Evolutionary conservation across 2,329 filamentous ascomycete genomes (phyloP).

Genomic region (Calonectria montana): DNA sequence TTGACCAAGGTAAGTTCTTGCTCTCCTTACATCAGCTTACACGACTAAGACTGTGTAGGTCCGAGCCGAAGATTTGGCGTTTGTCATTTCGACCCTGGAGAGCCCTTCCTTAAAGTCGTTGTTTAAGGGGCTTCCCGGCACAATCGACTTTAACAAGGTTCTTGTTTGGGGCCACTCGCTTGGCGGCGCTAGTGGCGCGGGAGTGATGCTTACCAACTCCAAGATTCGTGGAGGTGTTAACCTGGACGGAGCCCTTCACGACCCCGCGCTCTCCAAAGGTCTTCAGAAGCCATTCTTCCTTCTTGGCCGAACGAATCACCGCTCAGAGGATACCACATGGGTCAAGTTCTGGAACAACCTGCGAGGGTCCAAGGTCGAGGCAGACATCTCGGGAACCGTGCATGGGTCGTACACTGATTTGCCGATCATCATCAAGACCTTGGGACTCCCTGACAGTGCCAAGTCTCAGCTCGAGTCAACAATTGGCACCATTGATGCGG

Average conservation of each 20-base stretch:
- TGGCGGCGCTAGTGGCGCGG: constrained; percentile 52
- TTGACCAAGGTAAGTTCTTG: constrained; percentile 28
- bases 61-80: constrained; percentile 50
- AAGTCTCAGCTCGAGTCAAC: background rate
- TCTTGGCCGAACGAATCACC: constrained; percentile 45
- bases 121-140: constrained; percentile 36
- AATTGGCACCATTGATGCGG: constrained; percentile 27
- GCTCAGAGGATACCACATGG: constrained; percentile 47
- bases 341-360: constrained; percentile 43
- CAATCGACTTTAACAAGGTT: constrained; percentile 42
- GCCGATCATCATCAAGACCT: constrained; percentile 38
- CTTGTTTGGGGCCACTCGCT: constrained; percentile 54
- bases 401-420: constrained; percentile 49
- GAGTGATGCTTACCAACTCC: constrained; percentile 44
- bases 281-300: constrained; percentile 46
- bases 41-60: constrained; percentile 36
- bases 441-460: constrained; percentile 33
- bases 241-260: constrained; percentile 53
- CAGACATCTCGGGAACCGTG: constrained; percentile 38
- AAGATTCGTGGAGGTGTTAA: constrained; percentile 52
- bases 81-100: constrained; percentile 49
- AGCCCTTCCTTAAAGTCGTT: constrained; percentile 20
- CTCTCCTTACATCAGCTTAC: rapidly evolving
- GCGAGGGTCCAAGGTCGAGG: constrained; percentile 38
- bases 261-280: constrained; percentile 42